Conservation (phyloP, 441 rosid species). For the Heliophila coronopifolia region DNA sequence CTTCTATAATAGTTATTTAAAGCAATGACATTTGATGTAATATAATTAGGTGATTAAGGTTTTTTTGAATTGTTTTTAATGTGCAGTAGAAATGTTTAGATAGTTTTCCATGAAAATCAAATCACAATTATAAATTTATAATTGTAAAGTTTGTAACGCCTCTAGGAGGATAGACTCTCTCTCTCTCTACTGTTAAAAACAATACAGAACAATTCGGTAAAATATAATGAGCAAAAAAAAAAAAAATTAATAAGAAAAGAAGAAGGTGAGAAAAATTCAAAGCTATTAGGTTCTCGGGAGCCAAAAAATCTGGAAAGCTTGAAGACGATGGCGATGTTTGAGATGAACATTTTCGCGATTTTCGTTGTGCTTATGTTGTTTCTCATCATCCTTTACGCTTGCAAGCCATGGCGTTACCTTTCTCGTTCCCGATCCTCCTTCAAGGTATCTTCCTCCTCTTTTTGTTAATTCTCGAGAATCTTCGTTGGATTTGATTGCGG, state of each 20-base stretch:
- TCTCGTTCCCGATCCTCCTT: conserved; percentile 35
- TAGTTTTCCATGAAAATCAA: no score
- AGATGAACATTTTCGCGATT: conserved; percentile 41
- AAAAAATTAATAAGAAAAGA: neutral
- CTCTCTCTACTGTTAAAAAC: neutral
- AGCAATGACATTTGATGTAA: no score
- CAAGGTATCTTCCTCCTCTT: conserved; percentile 40
- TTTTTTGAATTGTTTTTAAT: no score
- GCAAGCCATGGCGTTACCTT: conserved; percentile 83
- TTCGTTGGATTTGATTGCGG: conserved; percentile 6
- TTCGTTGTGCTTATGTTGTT: conserved; percentile 57
- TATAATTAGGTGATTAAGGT: no score
- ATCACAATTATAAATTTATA: no score
- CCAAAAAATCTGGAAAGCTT: conserved; percentile 40
- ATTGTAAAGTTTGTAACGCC: neutral
- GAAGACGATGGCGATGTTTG: conserved; percentile 58
- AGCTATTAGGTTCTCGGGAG: conserved; percentile 69
- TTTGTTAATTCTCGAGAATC: neutral
- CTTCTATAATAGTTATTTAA: no score
- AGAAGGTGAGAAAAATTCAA: conserved; percentile 59
- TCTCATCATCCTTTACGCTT: conserved; percentile 57
- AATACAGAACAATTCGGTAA: neutral
- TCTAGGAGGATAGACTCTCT: neutral
- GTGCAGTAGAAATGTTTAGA: no score
- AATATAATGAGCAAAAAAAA: neutral